Percentiles rank a stretch among this genome's conserved stretches.
Evolutionary conservation across 1,284 basidiomycete genomes (phyloP).

Genomic region (Melanopsichium pennsylvanicum): DNA sequence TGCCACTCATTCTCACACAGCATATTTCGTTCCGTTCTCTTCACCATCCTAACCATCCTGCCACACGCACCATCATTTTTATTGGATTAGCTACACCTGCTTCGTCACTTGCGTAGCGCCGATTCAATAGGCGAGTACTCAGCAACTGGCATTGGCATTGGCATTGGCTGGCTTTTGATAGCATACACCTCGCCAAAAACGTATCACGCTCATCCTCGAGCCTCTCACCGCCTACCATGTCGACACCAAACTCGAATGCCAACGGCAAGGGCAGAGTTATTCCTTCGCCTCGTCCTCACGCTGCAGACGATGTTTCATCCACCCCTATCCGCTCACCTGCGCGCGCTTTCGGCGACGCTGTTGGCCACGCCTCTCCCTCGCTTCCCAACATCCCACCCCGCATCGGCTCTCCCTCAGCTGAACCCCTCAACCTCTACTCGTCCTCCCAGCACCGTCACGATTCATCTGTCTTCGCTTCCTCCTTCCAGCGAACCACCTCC

Average conservation of each 20-base stretch:
- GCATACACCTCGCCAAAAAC: neutral
- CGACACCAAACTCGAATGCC: slow-evolving; percentile 29
- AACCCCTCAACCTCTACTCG: slow-evolving; percentile 29
- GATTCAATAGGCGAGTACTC: too few species aligned
- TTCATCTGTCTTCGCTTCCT: slow-evolving; percentile 17
- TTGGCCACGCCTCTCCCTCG: slow-evolving; percentile 32
- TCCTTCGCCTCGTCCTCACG: slow-evolving; percentile 6
- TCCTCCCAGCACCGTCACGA: slow-evolving; percentile 38
- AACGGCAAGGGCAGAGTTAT: slow-evolving; percentile 39
- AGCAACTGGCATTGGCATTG: too few species aligned
- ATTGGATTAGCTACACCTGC: too few species aligned
- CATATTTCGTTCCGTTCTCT: too few species aligned
- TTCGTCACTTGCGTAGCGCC: too few species aligned
- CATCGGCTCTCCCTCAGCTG: slow-evolving; percentile 44
- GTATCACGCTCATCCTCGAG: too few species aligned
- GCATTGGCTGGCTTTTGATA: too few species aligned
- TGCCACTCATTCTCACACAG: too few species aligned
- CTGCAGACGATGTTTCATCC: slow-evolving; percentile 4
- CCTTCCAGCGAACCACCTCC: slow-evolving; percentile 15
- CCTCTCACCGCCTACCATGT: too few species aligned
- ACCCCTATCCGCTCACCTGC: slow-evolving; percentile 39
- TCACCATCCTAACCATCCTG: too few species aligned
- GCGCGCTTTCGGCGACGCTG: slow-evolving; percentile 21
- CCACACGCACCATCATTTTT: too few species aligned
- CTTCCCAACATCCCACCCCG: slow-evolving; percentile 53